A percentile compares a stretch with the other conserved stretches of the same genome.
Evolutionary conservation across 441 rosid species (phyloP).

Genomic region (Bocquillonia castaneifolia): DNA sequence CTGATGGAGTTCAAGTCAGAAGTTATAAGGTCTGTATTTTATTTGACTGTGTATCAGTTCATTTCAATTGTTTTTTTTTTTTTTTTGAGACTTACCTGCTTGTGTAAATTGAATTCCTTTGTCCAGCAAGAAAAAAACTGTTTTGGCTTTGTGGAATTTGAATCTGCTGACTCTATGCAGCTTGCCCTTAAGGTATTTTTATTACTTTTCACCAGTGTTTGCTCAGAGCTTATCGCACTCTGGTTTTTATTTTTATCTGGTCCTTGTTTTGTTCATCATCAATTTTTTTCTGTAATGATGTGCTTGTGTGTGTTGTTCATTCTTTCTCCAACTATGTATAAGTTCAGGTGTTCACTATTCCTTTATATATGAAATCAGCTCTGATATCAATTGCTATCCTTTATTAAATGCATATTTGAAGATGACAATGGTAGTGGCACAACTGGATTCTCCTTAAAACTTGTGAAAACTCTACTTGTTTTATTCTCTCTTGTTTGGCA

Average conservation of each 20-base stretch:
- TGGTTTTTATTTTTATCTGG: not conserved
- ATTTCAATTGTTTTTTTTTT: slow-evolving; percentile 17
- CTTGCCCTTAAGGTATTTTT: slow-evolving; percentile 59
- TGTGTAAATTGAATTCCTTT: not conserved
- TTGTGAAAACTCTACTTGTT: not conserved
- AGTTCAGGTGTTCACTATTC: not conserved
- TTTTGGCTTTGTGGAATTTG: slow-evolving; percentile 96
- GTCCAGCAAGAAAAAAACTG: slow-evolving; percentile 40
- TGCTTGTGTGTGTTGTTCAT: not conserved
- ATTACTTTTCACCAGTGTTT: not conserved
- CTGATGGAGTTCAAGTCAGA: slow-evolving; percentile 87
- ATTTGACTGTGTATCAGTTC: slow-evolving; percentile 7
- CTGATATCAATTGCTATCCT: not conserved
- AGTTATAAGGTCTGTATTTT: slow-evolving; percentile 61
- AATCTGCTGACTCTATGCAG: slow-evolving; percentile 57
- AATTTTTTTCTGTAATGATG: not conserved
- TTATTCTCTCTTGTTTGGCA: not conserved
- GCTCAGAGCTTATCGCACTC: too few relatives aligned
- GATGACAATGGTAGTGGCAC: not conserved
- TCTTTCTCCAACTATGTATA: not conserved
- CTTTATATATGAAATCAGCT: not conserved
- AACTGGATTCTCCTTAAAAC: not conserved
- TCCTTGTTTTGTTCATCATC: not conserved
- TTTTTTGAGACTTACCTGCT: slow-evolving; percentile 34
- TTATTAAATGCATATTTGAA: not conserved